These are phyloP conservation scores for Candida vaughaniae DNA, from an alignment of 805 yeast genomes.

Conservation along the genomic window DNA sequence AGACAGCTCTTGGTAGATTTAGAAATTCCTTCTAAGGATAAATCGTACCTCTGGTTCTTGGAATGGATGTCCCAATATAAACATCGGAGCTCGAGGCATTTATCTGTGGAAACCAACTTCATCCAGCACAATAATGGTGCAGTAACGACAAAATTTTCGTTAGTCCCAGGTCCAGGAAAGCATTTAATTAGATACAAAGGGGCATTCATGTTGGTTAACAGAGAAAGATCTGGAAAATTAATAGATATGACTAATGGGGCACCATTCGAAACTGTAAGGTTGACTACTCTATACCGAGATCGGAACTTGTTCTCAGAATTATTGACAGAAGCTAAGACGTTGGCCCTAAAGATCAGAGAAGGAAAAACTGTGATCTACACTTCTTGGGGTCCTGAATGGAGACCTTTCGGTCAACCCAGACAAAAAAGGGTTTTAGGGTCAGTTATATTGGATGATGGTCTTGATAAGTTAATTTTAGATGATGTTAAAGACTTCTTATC, in stretches of 20 bases:
- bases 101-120: constrained; percentile 85
- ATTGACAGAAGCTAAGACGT: constrained; percentile 75
- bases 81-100: constrained; percentile 71
- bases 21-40: constrained; percentile 91
- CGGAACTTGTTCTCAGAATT: constrained; percentile 65
- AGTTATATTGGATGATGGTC: constrained; percentile 77
- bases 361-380: constrained; percentile 94
- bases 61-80: constrained; percentile 94
- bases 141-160: constrained; percentile 78
- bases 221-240: constrained; percentile 88
- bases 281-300: constrained; percentile 87
- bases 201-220: constrained; percentile 81
- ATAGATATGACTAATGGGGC: constrained; percentile 88
- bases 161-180: constrained; percentile 97
- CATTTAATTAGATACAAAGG: constrained; percentile 84
- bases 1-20: constrained; percentile 85
- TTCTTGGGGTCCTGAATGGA: constrained; percentile 98
- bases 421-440: constrained; percentile 81
- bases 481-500: constrained; percentile 81
- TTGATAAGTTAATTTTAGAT: constrained; percentile 59
- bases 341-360: constrained; percentile 80
- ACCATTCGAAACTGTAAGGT: constrained; percentile 94
- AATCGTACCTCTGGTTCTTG: constrained; percentile 90
- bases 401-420: constrained; percentile 95
- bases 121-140: constrained; percentile 92